Evolutionary conservation across 257 asterid species (phyloP).

Genomic region (Parsonsia alboflavescens): DNA sequence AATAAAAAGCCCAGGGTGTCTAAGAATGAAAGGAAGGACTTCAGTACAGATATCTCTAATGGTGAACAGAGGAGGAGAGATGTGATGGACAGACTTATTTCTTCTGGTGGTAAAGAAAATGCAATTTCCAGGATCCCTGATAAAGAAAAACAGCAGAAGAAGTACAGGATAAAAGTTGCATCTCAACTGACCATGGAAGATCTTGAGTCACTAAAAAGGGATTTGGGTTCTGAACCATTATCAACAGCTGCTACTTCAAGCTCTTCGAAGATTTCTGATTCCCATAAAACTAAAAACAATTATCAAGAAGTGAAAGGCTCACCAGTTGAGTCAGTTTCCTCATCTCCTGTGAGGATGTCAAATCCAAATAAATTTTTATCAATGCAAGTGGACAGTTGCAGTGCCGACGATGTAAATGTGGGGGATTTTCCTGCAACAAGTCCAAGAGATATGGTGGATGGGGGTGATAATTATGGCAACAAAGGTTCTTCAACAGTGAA

Average conservation of each 20-base stretch:
- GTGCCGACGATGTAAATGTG: slow-evolving; percentile 31
- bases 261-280: slow-evolving; percentile 85
- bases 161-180: slow-evolving; percentile 26
- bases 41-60: slow-evolving; percentile 25
- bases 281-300: slow-evolving; percentile 52
- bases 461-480: slow-evolving; percentile 32
- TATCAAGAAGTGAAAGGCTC: slow-evolving; percentile 55
- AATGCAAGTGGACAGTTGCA: slow-evolving; percentile 25
- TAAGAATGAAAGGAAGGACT: slow-evolving; percentile 44
- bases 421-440: slow-evolving; percentile 23
- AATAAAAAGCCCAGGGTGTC: slow-evolving; percentile 44
- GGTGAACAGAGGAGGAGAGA: slow-evolving; percentile 31
- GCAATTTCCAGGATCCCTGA: slow-evolving; percentile 24
- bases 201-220: slow-evolving; percentile 55
- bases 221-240: slow-evolving; percentile 57
- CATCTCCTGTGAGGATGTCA: slow-evolving; percentile 67
- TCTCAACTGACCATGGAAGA: slow-evolving; percentile 48
- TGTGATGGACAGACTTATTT: slow-evolving; percentile 25
- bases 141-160: slow-evolving; percentile 40
- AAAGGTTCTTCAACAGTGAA: slow-evolving; percentile 21
- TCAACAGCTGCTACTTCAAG: slow-evolving; percentile 81
- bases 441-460: slow-evolving; percentile 30
- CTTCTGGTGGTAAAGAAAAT: slow-evolving; percentile 35
- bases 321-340: slow-evolving; percentile 87
- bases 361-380: slow-evolving; percentile 35